Percentiles rank a stretch among this genome's conserved stretches.
Conservation (phyloP, 441 rosid genomes). For the Croton setiger region DNA sequence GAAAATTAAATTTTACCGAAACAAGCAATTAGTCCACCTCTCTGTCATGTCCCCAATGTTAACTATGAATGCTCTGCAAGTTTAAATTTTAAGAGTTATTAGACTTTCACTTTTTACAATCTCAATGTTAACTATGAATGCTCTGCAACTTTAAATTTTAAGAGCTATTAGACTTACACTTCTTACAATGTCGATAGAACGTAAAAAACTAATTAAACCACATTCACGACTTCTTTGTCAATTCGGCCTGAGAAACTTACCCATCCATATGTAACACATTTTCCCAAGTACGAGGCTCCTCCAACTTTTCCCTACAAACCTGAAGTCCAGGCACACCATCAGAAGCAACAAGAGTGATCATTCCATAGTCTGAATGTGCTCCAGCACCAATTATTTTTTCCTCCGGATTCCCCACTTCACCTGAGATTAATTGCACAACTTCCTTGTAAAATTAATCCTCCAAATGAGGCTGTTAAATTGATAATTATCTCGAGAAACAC, state of each 20-base stretch:
- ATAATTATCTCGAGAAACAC: not conserved
- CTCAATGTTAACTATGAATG: constrained; percentile 5
- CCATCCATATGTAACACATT: constrained; percentile 57
- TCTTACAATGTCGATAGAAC: too few relatives aligned
- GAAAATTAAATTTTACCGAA: constrained; percentile 40
- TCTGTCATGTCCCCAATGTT: constrained; percentile 94
- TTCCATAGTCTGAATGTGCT: constrained; percentile 91
- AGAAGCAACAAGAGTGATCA: constrained; percentile 64
- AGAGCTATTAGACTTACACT: not conserved
- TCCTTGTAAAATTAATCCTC: not conserved
- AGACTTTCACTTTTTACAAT: too few relatives aligned
- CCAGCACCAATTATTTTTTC: constrained; percentile 65
- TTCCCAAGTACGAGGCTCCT: constrained; percentile 61
- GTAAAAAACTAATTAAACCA: too few relatives aligned
- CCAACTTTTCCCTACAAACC: constrained; percentile 75
- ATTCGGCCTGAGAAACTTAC: constrained; percentile 33
- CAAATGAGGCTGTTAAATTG: not conserved
- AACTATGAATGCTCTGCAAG: constrained; percentile 63
- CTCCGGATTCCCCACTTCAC: constrained; percentile 20
- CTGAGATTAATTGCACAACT: constrained; percentile 15
- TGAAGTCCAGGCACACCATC: constrained; percentile 91
- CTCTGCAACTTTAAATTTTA: not conserved
- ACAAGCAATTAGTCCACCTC: constrained; percentile 85
- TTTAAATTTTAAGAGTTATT: constrained; percentile 21
- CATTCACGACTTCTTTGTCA: too few relatives aligned